A percentile compares a stretch with the other conserved stretches of the same genome.
These are phyloP conservation scores for Mortierella sp. DNA, from an alignment of 371 early-diverging fungal genomes.

Conservation along the genomic window DNA sequence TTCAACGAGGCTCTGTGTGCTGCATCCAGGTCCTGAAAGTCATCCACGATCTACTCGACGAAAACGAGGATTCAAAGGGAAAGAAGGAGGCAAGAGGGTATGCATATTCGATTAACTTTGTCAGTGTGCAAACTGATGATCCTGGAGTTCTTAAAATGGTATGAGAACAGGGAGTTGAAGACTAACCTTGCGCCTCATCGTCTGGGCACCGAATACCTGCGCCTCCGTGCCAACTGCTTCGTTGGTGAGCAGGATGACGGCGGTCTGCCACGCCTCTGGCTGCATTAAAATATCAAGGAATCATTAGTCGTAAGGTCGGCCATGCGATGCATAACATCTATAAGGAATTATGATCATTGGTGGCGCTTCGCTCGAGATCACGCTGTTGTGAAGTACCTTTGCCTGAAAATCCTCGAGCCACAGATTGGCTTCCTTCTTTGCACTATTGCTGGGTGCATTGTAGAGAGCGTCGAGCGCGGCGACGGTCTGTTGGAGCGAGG, in stretches of 20 bases:
- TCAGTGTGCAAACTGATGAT: not conserved
- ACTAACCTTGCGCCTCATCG: slow-evolving; percentile 89
- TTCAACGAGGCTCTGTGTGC: slow-evolving; percentile 74
- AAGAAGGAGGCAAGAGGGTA: too few species aligned
- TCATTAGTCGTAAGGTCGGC: too few species aligned
- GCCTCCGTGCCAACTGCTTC: slow-evolving; percentile 68
- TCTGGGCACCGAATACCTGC: slow-evolving; percentile 93
- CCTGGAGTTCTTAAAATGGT: too few species aligned
- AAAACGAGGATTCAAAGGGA: too few species aligned
- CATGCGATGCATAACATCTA: too few species aligned
- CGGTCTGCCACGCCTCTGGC: slow-evolving; percentile 89
- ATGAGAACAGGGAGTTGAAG: too few species aligned
- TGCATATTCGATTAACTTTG: too few species aligned
- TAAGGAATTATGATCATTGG: too few species aligned
- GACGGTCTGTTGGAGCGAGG: slow-evolving; percentile 36
- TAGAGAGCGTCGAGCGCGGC: slow-evolving; percentile 49
- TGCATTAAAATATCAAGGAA: slow-evolving; percentile 38
- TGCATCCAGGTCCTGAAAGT: slow-evolving; percentile 80
- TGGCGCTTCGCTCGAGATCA: not conserved
- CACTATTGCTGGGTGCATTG: slow-evolving; percentile 36
- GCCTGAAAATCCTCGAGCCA: slow-evolving; percentile 94
- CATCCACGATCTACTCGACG: slow-evolving; percentile 74
- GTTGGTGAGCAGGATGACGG: slow-evolving; percentile 77
- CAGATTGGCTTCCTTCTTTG: slow-evolving; percentile 73
- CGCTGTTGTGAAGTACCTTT: slow-evolving; percentile 67